Evolutionary conservation across 768 basidiomycete species (phyloP).

Genomic region (Boletus rubescentipes): DNA sequence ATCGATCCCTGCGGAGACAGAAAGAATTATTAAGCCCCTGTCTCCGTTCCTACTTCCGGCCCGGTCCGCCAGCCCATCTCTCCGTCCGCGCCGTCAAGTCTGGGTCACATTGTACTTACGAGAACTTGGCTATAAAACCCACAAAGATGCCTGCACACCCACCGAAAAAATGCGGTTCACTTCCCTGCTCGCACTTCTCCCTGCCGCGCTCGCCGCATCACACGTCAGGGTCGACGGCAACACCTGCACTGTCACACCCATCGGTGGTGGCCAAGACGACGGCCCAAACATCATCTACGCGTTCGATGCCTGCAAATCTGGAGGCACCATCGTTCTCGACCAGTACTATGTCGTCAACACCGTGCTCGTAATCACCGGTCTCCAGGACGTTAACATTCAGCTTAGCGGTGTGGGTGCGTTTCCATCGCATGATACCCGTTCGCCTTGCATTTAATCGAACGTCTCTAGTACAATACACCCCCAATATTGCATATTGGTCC

Average conservation of each 20-base stretch:
- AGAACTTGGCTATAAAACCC: too few species aligned
- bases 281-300: conserved; percentile 36
- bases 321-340: conserved; percentile 33
- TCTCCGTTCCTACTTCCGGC: background rate
- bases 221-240: conserved; percentile 3
- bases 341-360: conserved; percentile 38
- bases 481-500: conserved; percentile 43
- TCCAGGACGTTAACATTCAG: conserved; percentile 39
- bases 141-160: too few species aligned
- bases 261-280: conserved; percentile 37
- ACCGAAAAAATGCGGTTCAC: background rate
- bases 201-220: background rate
- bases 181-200: conserved; percentile 1
- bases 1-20: conserved; percentile 17
- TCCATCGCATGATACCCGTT: conserved; percentile 7
- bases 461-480: conserved; percentile 35
- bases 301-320: conserved; percentile 31
- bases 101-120: too few species aligned
- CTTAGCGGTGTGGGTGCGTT: conserved; percentile 37
- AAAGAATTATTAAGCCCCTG: background rate
- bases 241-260: conserved; percentile 29
- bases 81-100: too few species aligned
- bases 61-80: too few species aligned
- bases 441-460: background rate
- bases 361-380: conserved; percentile 37